A percentile compares a stretch with the other conserved stretches of the same genome.
Conservation (phyloP, 106 monocot species). For the Gastrodia elata region DNA sequence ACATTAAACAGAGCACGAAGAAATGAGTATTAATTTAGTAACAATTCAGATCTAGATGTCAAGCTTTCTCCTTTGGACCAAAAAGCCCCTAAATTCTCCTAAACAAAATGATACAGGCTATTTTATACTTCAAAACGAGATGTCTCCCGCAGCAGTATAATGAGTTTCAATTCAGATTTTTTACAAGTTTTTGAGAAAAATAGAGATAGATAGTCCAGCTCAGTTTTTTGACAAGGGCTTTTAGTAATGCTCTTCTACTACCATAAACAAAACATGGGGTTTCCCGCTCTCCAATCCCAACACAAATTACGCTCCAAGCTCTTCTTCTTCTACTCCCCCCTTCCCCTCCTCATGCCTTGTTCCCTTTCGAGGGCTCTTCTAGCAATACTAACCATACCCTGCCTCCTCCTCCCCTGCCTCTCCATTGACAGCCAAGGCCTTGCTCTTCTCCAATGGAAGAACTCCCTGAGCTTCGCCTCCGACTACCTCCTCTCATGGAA, state of each 20-base stretch:
- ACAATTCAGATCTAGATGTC: conserved; percentile 73
- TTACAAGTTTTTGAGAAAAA: too few species aligned
- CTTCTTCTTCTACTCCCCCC: conserved; percentile 2
- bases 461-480: conserved; percentile 29
- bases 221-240: too few species aligned
- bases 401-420: conserved; percentile 16
- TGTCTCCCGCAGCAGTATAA: too few species aligned
- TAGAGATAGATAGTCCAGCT: too few species aligned
- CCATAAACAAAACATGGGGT: conserved; percentile 93
- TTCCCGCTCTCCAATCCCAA: conserved; percentile 72
- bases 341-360: conserved; percentile 8
- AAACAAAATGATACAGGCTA: too few species aligned
- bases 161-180: too few species aligned
- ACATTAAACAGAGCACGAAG: neutral
- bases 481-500: conserved; percentile 46
- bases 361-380: conserved; percentile 17
- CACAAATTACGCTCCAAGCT: conserved; percentile 29
- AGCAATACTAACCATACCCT: neutral
- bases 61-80: conserved; percentile 16
- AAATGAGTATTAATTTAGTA: neutral
- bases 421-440: conserved; percentile 60
- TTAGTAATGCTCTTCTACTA: too few species aligned
- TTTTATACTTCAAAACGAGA: too few species aligned
- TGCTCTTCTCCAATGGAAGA: conserved; percentile 83
- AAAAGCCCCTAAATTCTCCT: too few species aligned